A percentile compares a stretch with the other conserved stretches of the same genome.
phyloP scores from a whole-genome alignment of 1,139 yeast species.

The Geotrichum klebahnii region DNA sequence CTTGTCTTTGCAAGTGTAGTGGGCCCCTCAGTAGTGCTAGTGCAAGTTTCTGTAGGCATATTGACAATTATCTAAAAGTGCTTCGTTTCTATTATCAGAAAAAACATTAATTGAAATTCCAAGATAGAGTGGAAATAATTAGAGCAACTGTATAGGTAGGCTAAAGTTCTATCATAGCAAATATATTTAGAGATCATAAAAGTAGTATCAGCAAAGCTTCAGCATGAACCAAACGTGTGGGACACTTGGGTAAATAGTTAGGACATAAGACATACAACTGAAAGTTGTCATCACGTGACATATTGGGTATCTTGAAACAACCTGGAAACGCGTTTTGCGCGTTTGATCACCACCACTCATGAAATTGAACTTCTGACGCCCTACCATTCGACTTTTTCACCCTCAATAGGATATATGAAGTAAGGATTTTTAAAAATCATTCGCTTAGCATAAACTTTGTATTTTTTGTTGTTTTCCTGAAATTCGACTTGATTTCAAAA shows the following conservation, averaged over 20 bases:
- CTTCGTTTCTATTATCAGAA: too few species aligned
- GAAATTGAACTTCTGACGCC: not conserved
- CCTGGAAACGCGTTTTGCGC: not conserved
- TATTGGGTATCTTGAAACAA: not conserved
- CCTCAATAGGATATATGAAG: not conserved
- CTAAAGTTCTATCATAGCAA: not conserved
- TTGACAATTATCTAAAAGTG: too few species aligned
- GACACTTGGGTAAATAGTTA: too few species aligned
- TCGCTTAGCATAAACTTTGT: not conserved
- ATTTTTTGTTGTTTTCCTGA: not conserved
- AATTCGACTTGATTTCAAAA: too few species aligned
- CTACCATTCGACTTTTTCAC: not conserved
- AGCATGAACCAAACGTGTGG: too few species aligned
- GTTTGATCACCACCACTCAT: slow-evolving; percentile 2
- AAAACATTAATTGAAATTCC: too few species aligned
- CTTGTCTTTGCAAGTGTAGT: not conserved
- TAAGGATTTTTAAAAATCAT: not conserved
- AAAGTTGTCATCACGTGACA: not conserved
- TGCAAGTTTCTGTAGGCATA: slow-evolving; percentile 14
- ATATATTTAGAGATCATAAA: not conserved
- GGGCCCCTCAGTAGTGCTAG: not conserved
- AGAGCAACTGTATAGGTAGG: not conserved
- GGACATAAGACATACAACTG: not conserved
- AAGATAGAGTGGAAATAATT: not conserved
- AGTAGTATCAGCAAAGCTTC: not conserved